These are phyloP conservation scores for Fusarium dlaminii DNA, from an alignment of 2,329 filamentous ascomycete species.

Conservation along the genomic window DNA sequence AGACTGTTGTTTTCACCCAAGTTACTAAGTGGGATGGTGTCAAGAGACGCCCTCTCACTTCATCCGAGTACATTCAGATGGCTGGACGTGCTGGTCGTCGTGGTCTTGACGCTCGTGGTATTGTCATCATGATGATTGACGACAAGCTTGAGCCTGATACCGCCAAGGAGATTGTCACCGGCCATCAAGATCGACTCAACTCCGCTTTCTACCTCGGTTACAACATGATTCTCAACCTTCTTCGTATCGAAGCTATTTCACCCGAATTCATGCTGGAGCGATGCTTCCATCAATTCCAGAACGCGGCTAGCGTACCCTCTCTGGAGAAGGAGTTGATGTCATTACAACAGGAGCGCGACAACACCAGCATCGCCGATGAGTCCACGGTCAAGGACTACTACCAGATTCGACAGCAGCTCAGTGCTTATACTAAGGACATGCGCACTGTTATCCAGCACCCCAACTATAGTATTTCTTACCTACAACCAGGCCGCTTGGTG, in stretches of 20 bases:
- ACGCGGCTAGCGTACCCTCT: slow-evolving; percentile 83
- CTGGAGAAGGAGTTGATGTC: slow-evolving; percentile 85
- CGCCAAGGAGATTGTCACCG: slow-evolving; percentile 95
- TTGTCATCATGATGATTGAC: slow-evolving; percentile 99
- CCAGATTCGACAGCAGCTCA: slow-evolving; percentile 84
- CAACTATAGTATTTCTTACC: slow-evolving; percentile 82
- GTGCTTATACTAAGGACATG: slow-evolving; percentile 88
- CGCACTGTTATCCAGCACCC: slow-evolving; percentile 91
- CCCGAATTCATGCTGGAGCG: slow-evolving; percentile 99
- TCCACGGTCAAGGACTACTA: slow-evolving; percentile 93
- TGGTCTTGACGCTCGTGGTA: slow-evolving; percentile 96
- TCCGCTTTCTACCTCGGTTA: slow-evolving; percentile 98
- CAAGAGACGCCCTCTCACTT: slow-evolving; percentile 82
- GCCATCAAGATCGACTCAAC: slow-evolving; percentile 96
- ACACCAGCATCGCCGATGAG: slow-evolving; percentile 85
- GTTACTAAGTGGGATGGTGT: slow-evolving; percentile 95
- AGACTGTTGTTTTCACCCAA: slow-evolving; percentile 98
- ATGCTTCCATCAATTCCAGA: slow-evolving; percentile 99
- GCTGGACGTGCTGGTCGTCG: slow-evolving; percentile 95
- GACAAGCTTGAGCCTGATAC: slow-evolving; percentile 93
- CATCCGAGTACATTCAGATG: slow-evolving; percentile 99
- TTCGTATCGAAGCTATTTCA: slow-evolving; percentile 98
- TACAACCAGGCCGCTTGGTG: slow-evolving; percentile 88
- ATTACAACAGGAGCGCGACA: slow-evolving; percentile 78
- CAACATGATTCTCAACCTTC: slow-evolving; percentile 98